Evolutionary conservation across 1,284 basidiomycete genomes (phyloP).

Genomic region (Lignosus rhinocerotis): DNA sequence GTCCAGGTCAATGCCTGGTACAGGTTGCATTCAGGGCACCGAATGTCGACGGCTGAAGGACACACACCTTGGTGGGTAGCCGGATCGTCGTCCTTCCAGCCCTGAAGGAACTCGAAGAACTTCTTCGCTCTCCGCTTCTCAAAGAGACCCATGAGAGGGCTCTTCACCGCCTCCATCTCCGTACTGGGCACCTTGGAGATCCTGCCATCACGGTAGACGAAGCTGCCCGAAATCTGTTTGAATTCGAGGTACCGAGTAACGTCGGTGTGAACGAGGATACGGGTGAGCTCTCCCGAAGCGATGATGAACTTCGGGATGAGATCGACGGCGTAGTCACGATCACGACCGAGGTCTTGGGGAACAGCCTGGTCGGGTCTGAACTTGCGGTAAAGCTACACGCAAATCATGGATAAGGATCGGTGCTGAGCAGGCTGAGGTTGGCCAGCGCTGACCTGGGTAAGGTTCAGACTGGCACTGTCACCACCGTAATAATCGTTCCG

Average conservation of each 20-base stretch:
- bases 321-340: conserved; percentile 95
- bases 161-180: conserved; percentile 95
- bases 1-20: conserved; percentile 83
- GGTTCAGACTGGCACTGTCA: conserved; percentile 95
- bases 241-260: conserved; percentile 99
- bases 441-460: conserved; percentile 78
- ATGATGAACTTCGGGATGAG: conserved; percentile 98
- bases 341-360: conserved; percentile 83
- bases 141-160: conserved; percentile 96
- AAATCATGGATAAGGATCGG: conserved; percentile 13
- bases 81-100: conserved; percentile 93
- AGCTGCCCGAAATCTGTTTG: conserved; percentile 99
- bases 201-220: conserved; percentile 94
- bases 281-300: conserved; percentile 96
- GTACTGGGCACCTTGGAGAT: conserved; percentile 99
- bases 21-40: neutral
- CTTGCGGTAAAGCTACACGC: conserved; percentile 87
- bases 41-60: neutral
- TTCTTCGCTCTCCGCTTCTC: conserved; percentile 99
- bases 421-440: conserved; percentile 2
- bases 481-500: conserved; percentile 99
- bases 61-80: conserved; percentile 88
- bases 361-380: conserved; percentile 79
- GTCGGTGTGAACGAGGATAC: conserved; percentile 98
- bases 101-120: conserved; percentile 97